Base-by-base conservation (phyloP, 768 basidiomycete genomes). In the Cubamyces sp. region DNA sequence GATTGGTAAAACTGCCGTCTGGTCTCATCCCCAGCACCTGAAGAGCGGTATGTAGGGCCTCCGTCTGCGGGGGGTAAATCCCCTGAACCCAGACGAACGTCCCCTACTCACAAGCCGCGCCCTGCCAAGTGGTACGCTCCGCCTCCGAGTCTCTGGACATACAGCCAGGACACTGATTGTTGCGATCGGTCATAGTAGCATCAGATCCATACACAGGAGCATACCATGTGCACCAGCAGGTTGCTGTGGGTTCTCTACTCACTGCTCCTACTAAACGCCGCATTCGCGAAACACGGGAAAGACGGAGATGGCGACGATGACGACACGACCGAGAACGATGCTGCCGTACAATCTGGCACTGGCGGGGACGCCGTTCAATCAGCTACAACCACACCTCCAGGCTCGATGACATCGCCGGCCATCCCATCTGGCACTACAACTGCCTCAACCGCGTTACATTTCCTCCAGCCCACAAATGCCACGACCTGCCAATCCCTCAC, bases 401-500 rank as follows among this genome's bases (percentile, higher is more conserved):
- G 25, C 1, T 25, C 41, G 2, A 2, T 51, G 16, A n/a, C 53
- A 28, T 54, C 64, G 4, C 5, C 56, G 15, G 9, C 54, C 19
- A 28, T 39, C 51, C n/a, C 57, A 52, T 50, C 54, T 52, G 26
- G 15, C n/a, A n/a, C 52, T 34, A 5, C 54, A 5, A 3, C 42
- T 42, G 19, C 61, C 9, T 37, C 61, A n/a, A n/a, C 64, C n/a
- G 61, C 9, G 11, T 9, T 74, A 30, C 61, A 54, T 43, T 73
- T 76, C 55, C 45, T 68, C 42, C 61, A 53, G 28, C 72, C 71
- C 11, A 28, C 25, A 12, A 75, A 76, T 47, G 57, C 65, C 12
- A 74, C 77, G 1, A 71, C 71, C 16, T 77, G 76, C 65, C 58
- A 63, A 37, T 61, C 56, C 26, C 64, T 63, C 18, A 66, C 63